These are phyloP conservation scores for Euphorbia schlechtendalii DNA, from an alignment of 441 rosid genomes.

Conservation along the genomic window DNA sequence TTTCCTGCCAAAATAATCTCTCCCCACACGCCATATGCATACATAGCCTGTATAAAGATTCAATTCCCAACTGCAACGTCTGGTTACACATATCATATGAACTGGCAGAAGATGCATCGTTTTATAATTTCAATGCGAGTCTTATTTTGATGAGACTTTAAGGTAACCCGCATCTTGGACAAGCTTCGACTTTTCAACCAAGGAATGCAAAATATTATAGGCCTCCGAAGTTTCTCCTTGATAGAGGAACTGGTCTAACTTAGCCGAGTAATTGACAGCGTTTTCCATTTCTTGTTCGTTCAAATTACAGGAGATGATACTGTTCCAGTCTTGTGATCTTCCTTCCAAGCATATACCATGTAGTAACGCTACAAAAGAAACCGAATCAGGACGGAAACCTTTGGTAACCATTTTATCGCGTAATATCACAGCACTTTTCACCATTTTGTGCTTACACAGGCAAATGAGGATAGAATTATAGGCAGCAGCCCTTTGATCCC, in stretches of 20 bases:
- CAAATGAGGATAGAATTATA: conserved; percentile 49
- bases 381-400: conserved; percentile 57
- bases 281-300: conserved; percentile 39
- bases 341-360: conserved; percentile 60
- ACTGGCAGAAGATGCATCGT: no score
- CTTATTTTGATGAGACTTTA: conserved; percentile 22
- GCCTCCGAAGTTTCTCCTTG: conserved; percentile 41
- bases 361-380: conserved; percentile 53
- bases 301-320: conserved; percentile 30
- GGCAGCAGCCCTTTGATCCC: conserved; percentile 42
- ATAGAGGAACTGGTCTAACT: conserved; percentile 36
- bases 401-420: conserved; percentile 42
- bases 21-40: not conserved
- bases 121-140: no score
- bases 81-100: no score
- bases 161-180: conserved; percentile 17
- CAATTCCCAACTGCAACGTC: no score
- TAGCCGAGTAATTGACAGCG: conserved; percentile 39
- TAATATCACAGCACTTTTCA: conserved; percentile 47
- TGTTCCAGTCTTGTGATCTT: conserved; percentile 49
- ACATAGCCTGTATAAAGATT: no score
- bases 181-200: conserved; percentile 29
- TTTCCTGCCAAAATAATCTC: not conserved
- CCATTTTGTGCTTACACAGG: conserved; percentile 65
- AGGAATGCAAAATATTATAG: conserved; percentile 36